Percentiles rank a stretch among this genome's conserved stretches.
Conservation (phyloP, 83 land plant species). For the Picea mariana region DNA sequence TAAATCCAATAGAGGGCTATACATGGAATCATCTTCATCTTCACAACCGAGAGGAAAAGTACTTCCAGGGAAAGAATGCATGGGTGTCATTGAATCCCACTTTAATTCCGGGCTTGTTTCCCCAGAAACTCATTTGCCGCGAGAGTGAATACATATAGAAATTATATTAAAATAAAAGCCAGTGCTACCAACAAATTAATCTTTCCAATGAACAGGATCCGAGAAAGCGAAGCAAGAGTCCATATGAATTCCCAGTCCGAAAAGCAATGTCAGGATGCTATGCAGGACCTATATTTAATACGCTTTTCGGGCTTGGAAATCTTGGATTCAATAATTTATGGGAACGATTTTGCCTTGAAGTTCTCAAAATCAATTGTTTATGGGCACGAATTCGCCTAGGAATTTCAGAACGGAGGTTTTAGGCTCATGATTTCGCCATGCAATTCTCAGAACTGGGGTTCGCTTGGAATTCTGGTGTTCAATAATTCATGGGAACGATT, state of each 20-base stretch:
- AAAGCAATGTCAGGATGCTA: constrained; percentile 57
- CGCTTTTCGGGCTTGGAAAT: constrained; percentile 39
- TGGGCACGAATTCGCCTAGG: too few relatives aligned
- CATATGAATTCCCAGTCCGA: constrained; percentile 39
- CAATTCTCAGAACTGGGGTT: too few relatives aligned
- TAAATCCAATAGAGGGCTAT: too few relatives aligned
- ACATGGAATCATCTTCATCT: too few relatives aligned
- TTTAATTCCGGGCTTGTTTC: constrained; percentile 38
- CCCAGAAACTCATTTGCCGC: constrained; percentile 65
- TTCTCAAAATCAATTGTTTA: too few relatives aligned
- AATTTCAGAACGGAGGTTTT: too few relatives aligned
- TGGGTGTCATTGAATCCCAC: constrained; percentile 55
- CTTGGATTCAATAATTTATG: too few relatives aligned
- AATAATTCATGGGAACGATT: too few relatives aligned
- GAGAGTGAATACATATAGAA: constrained; percentile 59
- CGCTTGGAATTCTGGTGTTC: too few relatives aligned
- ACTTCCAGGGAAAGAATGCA: constrained; percentile 54
- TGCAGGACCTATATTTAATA: constrained; percentile 61
- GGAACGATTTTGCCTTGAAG: too few relatives aligned
- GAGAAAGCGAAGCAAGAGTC: constrained; percentile 32
- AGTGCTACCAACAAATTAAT: constrained; percentile 56
- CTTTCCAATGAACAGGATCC: constrained; percentile 55
- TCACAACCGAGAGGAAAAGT: constrained; percentile 16
- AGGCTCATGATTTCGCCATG: too few relatives aligned
- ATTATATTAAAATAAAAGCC: constrained; percentile 59